Conservation (phyloP, 106 monocot species). For the Amphibolis antarctica region DNA sequence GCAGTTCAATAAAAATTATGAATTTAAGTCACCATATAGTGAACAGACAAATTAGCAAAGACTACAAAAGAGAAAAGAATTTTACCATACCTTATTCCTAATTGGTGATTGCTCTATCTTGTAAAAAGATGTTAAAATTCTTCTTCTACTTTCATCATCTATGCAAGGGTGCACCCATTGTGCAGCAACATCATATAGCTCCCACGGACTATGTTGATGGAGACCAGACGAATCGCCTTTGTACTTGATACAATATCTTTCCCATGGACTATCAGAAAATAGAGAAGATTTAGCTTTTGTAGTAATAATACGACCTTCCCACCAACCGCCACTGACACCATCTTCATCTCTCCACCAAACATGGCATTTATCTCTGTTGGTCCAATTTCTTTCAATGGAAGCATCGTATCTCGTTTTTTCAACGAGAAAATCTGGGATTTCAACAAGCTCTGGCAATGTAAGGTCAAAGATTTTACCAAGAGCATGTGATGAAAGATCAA, state of each 20-base stretch:
- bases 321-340: slow-evolving; percentile 78
- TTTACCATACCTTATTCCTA: slow-evolving; percentile 31
- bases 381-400: slow-evolving; percentile 79
- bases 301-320: slow-evolving; percentile 63
- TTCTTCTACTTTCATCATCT: slow-evolving; percentile 29
- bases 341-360: slow-evolving; percentile 95
- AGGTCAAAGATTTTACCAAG: slow-evolving; percentile 47
- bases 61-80: neutral
- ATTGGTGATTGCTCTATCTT: slow-evolving; percentile 42
- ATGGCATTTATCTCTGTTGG: slow-evolving; percentile 74
- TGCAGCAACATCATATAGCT: slow-evolving; percentile 58
- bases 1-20: neutral
- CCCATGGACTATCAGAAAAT: slow-evolving; percentile 93
- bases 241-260: slow-evolving; percentile 66
- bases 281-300: slow-evolving; percentile 64
- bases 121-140: slow-evolving; percentile 37
- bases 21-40: neutral
- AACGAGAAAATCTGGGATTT: slow-evolving; percentile 80
- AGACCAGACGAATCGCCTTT: slow-evolving; percentile 45
- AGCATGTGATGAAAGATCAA: slow-evolving; percentile 38
- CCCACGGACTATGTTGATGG: slow-evolving; percentile 92
- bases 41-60: neutral
- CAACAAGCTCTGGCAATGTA: slow-evolving; percentile 74
- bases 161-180: slow-evolving; percentile 80
- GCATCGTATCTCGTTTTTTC: slow-evolving; percentile 69